Evolutionary conservation across 1,284 basidiomycete species (phyloP).

Genomic region (Paramarasmius palmivorus): DNA sequence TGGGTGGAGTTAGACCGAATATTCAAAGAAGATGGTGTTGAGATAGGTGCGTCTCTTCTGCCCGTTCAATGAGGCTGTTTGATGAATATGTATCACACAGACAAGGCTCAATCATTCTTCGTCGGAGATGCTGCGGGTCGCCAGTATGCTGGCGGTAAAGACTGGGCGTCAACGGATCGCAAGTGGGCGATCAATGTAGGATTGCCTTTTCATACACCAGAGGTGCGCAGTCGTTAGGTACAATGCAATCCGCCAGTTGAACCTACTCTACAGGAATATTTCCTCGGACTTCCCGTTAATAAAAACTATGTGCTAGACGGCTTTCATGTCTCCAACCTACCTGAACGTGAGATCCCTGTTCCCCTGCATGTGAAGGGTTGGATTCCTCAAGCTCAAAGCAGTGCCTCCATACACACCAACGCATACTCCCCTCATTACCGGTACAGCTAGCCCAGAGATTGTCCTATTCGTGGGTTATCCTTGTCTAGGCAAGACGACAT

Average conservation of each 20-base stretch:
- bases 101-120: constrained; percentile 69
- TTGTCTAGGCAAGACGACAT: constrained; percentile 84
- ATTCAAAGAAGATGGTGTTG: constrained; percentile 55
- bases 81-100: constrained; percentile 38
- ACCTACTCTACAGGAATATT: constrained; percentile 64
- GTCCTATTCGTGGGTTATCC: constrained; percentile 90
- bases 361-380: constrained; percentile 8
- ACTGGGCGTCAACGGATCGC: constrained; percentile 80
- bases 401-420: constrained; percentile 66
- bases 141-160: constrained; percentile 42
- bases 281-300: constrained; percentile 58
- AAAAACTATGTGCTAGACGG: constrained; percentile 51
- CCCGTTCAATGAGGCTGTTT: background rate
- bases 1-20: constrained; percentile 73
- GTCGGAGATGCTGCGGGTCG: constrained; percentile 93
- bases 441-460: constrained; percentile 46
- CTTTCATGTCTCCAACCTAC: constrained; percentile 57
- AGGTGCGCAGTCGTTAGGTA: constrained; percentile 37
- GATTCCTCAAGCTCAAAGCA: constrained; percentile 18
- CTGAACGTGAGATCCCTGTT: constrained; percentile 33
- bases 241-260: constrained; percentile 5
- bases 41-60: constrained; percentile 66
- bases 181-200: constrained; percentile 84
- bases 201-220: constrained; percentile 71
- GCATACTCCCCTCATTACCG: constrained; percentile 58